phyloP scores from a whole-genome alignment of 192 early-diverging fungal genomes.

The Entomortierella chlamydospora region DNA sequence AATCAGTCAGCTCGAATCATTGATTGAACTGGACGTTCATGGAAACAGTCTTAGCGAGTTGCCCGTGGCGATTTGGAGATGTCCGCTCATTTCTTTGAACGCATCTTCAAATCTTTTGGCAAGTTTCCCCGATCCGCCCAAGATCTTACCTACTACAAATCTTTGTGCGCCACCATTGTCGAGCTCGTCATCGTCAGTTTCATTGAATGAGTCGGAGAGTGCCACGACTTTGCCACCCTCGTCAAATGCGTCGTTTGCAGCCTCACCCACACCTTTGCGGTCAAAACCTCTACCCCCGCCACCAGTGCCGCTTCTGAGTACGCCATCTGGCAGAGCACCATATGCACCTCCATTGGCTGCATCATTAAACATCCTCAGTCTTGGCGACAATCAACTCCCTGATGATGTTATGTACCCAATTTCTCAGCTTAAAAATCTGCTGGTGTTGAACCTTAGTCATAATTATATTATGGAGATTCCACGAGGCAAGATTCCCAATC shows the following conservation, averaged over 20 bases:
- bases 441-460: constrained; percentile 82
- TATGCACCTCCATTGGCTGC: constrained; percentile 64
- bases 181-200: constrained; percentile 2
- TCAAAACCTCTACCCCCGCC: constrained; percentile 60
- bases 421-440: constrained; percentile 78
- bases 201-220: neutral
- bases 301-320: constrained; percentile 21
- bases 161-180: constrained; percentile 5
- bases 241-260: constrained; percentile 31
- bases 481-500: constrained; percentile 75
- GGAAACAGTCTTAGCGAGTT: constrained; percentile 81
- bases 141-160: neutral
- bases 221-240: neutral
- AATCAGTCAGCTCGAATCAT: constrained; percentile 70
- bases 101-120: constrained; percentile 85
- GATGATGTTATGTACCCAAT: constrained; percentile 85
- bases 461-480: constrained; percentile 90
- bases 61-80: constrained; percentile 83
- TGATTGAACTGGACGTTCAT: constrained; percentile 76
- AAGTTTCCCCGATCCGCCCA: constrained; percentile 78
- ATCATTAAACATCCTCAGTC: constrained; percentile 70
- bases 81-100: constrained; percentile 78
- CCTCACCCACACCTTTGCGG: constrained; percentile 55
- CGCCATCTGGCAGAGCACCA: constrained; percentile 9
- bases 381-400: constrained; percentile 87